Conservation (phyloP, 164 flowering plant genomes). For the Nelumbo lutea region DNA sequence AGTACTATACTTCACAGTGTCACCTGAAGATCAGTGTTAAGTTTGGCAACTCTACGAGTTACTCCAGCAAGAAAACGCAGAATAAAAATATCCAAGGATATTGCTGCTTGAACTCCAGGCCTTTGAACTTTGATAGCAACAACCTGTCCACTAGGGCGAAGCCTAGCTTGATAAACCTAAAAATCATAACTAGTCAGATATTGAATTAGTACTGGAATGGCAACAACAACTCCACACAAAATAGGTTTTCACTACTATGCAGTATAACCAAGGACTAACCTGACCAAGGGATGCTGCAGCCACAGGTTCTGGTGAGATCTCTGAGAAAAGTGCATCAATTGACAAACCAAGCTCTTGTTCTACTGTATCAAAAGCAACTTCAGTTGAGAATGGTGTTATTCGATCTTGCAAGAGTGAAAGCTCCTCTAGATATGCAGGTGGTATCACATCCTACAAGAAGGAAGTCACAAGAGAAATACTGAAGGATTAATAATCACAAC, state of each 20-base stretch:
- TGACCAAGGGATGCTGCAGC: slow-evolving; percentile 99
- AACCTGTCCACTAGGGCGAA: slow-evolving; percentile 54
- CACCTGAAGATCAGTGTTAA: slow-evolving; percentile 97
- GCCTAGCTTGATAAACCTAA: slow-evolving; percentile 92
- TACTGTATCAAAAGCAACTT: slow-evolving; percentile 70
- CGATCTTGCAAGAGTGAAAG: slow-evolving; percentile 91
- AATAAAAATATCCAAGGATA: slow-evolving; percentile 80
- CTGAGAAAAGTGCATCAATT: slow-evolving; percentile 69
- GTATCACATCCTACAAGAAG: slow-evolving; percentile 74
- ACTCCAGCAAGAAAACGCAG: slow-evolving; percentile 70
- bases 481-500: background rate
- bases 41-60: slow-evolving; percentile 51
- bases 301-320: slow-evolving; percentile 81
- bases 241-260: slow-evolving; percentile 5
- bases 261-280: slow-evolving; percentile 34
- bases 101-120: slow-evolving; percentile 96
- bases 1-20: background rate
- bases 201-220: background rate
- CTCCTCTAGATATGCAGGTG: slow-evolving; percentile 83
- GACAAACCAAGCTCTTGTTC: slow-evolving; percentile 78
- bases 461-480: background rate
- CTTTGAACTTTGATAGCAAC: slow-evolving; percentile 98
- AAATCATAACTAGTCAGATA: too few relatives aligned
- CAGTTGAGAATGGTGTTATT: slow-evolving; percentile 82
- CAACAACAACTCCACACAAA: background rate